phyloP scores from a whole-genome alignment of 805 yeast genomes.

The Wickerhamomyces mucosus region DNA sequence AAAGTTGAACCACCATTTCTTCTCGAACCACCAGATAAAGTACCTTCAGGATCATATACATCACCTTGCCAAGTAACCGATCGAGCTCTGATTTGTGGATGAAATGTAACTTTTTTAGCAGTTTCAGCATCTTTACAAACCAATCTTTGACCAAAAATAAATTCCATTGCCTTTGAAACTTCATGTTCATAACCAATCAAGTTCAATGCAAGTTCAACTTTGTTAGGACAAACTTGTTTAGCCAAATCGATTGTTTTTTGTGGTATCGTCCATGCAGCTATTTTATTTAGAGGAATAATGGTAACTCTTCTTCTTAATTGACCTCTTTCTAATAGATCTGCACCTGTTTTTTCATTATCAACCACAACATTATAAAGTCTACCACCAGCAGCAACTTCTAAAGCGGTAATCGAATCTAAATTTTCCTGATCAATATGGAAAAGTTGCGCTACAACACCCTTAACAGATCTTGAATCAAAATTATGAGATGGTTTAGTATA shows the following conservation, averaged over 20 bases:
- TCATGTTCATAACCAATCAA: slow-evolving; percentile 66
- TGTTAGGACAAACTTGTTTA: slow-evolving; percentile 66
- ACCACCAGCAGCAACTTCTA: slow-evolving; percentile 93
- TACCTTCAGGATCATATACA: slow-evolving; percentile 91
- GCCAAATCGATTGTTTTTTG: slow-evolving; percentile 51
- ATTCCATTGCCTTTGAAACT: slow-evolving; percentile 76
- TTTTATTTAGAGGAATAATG: slow-evolving; percentile 84
- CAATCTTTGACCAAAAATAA: slow-evolving; percentile 83
- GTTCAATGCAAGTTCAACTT: slow-evolving; percentile 84
- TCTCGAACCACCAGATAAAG: slow-evolving; percentile 91
- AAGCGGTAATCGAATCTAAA: slow-evolving; percentile 60
- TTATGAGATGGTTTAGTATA: slow-evolving; percentile 55
- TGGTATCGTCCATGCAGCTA: slow-evolving; percentile 50
- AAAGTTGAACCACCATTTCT: slow-evolving; percentile 49
- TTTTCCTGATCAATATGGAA: slow-evolving; percentile 53
- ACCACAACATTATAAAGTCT: slow-evolving; percentile 84
- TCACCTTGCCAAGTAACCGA: slow-evolving; percentile 92
- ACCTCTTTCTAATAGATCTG: slow-evolving; percentile 72
- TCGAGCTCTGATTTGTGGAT: slow-evolving; percentile 69
- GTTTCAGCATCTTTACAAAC: slow-evolving; percentile 82
- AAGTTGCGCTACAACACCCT: slow-evolving; percentile 85
- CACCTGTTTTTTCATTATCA: slow-evolving; percentile 78
- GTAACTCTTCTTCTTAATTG: slow-evolving; percentile 75
- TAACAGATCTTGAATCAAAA: slow-evolving; percentile 55
- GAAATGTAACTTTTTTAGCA: slow-evolving; percentile 82